phyloP scores from a whole-genome alignment of 2,329 filamentous ascomycete species.

The Cladophialophora exuberans region DNA sequence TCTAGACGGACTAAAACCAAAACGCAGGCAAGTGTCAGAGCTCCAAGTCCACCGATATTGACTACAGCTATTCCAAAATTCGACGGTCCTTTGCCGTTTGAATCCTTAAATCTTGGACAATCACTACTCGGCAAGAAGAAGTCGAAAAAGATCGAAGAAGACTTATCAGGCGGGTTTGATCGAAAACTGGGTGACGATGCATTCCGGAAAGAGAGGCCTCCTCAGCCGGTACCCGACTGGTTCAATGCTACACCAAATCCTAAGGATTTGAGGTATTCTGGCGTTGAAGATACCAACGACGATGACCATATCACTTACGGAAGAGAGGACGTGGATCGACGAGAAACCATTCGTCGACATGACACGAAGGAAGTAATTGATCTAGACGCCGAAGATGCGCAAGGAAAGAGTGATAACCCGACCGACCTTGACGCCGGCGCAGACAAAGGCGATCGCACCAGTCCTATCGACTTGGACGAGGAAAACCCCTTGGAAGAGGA shows the following conservation, averaged over 20 bases:
- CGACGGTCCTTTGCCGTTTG: slow-evolving; percentile 84
- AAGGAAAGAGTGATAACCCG: not conserved
- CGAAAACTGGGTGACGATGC: slow-evolving; percentile 44
- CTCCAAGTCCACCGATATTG: slow-evolving; percentile 48
- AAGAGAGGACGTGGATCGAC: slow-evolving; percentile 7
- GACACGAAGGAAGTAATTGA: slow-evolving; percentile 45
- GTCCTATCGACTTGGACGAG: slow-evolving; percentile 36
- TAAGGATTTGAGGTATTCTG: slow-evolving; percentile 31
- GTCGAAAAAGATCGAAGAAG: slow-evolving; percentile 56
- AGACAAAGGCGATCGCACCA: slow-evolving; percentile 15
- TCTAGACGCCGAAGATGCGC: slow-evolving; percentile 39
- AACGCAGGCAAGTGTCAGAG: slow-evolving; percentile 46
- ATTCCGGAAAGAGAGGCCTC: slow-evolving; percentile 36
- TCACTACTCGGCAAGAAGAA: slow-evolving; percentile 58
- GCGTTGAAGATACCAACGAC: slow-evolving; percentile 37
- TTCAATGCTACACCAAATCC: slow-evolving; percentile 44
- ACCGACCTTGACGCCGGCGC: slow-evolving; percentile 1
- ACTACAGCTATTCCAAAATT: slow-evolving; percentile 47
- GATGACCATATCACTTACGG: slow-evolving; percentile 20
- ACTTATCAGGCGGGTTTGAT: slow-evolving; percentile 68
- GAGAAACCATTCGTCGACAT: slow-evolving; percentile 34
- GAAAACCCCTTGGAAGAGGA: slow-evolving; percentile 29
- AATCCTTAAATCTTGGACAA: slow-evolving; percentile 73
- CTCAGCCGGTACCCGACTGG: slow-evolving; percentile 50
- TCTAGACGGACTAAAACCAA: slow-evolving; percentile 65